Evolutionary conservation across 1,284 basidiomycete species (phyloP), one percentile per base, ranked within the genome.

Genomic region (Heterobasidion annosum): DNA sequence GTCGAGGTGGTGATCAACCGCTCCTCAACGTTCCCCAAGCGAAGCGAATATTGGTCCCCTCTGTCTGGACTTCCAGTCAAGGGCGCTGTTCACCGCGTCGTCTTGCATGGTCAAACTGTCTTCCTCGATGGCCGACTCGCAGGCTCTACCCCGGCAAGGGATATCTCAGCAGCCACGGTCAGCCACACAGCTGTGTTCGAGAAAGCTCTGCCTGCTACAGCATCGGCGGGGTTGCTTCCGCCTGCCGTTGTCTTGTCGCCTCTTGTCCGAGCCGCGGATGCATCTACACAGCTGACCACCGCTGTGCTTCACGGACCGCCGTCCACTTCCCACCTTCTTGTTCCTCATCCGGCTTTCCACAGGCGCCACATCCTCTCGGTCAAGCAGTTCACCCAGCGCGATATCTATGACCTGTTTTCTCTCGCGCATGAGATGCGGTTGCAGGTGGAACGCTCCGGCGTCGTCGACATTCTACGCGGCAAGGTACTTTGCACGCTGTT

Each of bases 351-450:
- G 5, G 78, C 90, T 25, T 88, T 91, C 81, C 73, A 88, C 61
- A 82, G 93, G 55, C 86, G 93, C 51, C 93, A 98, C 70, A 95
- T 99, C 58, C 81, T 99, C 15, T 88, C 92, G 0, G 95, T 98
- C 61, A 95, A 93, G 69, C 94, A 98, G 66, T 96, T 99, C 70
- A 84, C 77, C 45, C 85, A 93, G 58, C 83, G 88, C 49, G 96
- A 99, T 64, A 77, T 98, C 55, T 92, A 99, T 68, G 88, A 92
- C 57, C 82, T 99, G 45, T 99, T 99, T 76, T 87, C 91, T 56
- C 76, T 98, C 49, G 96, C 97, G 1, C 89, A 93, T 63, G 97
- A 99, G 73, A 96, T 99, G 93, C 88, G 93, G 53, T 79, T 92
- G 37, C 91, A 94, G 66, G 94, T 98, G 33, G 97, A 99, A 72